phyloP scores from a whole-genome alignment of 331 rosid genomes.

The Rhamnella rubrinervis region DNA sequence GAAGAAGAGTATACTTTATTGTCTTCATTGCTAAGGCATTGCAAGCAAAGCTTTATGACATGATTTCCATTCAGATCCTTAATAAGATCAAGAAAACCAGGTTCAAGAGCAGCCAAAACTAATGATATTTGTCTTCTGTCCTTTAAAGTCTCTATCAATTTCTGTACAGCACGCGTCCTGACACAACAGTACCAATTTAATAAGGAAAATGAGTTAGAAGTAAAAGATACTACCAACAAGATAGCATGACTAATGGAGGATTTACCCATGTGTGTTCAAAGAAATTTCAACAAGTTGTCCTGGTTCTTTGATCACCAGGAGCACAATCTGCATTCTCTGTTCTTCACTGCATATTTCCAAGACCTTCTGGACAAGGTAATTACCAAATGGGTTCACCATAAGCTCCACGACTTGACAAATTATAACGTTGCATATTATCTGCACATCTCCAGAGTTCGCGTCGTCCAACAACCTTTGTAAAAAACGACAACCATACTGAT shows the following conservation, averaged over 20 bases:
- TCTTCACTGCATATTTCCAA: conserved; percentile 52
- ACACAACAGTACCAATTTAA: conserved; percentile 11
- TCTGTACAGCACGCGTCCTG: conserved; percentile 85
- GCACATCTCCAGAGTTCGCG: conserved; percentile 41
- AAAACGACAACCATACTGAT: conserved; percentile 63
- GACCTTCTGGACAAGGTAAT: conserved; percentile 78
- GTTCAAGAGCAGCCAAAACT: conserved; percentile 57
- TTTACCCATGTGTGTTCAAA: conserved; percentile 66
- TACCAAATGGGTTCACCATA: conserved; percentile 66
- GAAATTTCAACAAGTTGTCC: conserved; percentile 59
- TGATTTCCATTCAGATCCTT: conserved; percentile 73
- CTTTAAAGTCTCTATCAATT: conserved; percentile 60
- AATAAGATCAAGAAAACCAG: conserved; percentile 63
- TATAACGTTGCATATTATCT: conserved; percentile 45
- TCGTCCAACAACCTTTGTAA: conserved; percentile 52
- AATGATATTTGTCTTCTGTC: conserved; percentile 36
- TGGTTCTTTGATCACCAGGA: conserved; percentile 45
- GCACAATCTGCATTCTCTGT: conserved; percentile 51
- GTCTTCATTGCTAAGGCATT: conserved; percentile 54
- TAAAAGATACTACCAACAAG: background rate
- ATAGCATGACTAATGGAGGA: background rate
- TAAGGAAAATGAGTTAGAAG: background rate
- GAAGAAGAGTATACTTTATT: conserved; percentile 43
- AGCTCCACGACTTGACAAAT: conserved; percentile 54
- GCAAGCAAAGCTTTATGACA: conserved; percentile 69